These are phyloP conservation scores for Magnolia kwangsiensis DNA, from an alignment of 164 flowering plant genomes.

Conservation along the genomic window DNA sequence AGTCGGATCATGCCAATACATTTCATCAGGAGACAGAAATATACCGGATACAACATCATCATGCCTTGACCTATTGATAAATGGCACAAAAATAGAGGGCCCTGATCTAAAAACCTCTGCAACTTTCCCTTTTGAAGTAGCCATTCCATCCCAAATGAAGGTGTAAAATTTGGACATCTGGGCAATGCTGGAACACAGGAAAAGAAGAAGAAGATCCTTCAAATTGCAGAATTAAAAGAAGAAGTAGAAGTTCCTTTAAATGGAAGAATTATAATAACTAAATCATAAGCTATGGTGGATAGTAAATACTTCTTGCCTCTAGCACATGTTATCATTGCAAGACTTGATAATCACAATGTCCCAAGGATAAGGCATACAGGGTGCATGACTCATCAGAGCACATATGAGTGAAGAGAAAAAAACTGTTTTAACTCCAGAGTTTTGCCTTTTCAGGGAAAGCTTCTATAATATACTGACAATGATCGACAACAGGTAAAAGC, in stretches of 20 bases:
- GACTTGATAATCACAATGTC: too few relatives aligned
- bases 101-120: conserved; percentile 39
- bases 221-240: too few relatives aligned
- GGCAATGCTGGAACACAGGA: conserved; percentile 44
- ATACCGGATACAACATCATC: conserved; percentile 62
- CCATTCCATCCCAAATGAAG: conserved; percentile 61
- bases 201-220: too few relatives aligned
- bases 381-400: too few relatives aligned
- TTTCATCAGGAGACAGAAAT: conserved; percentile 56
- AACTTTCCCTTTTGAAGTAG: conserved; percentile 36
- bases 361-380: too few relatives aligned
- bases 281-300: neutral
- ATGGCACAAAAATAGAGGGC: conserved; percentile 80
- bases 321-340: too few relatives aligned
- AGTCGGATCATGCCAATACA: conserved; percentile 81
- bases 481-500: too few relatives aligned
- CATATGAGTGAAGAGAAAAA: too few relatives aligned
- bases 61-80: conserved; percentile 23
- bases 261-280: conserved; percentile 1
- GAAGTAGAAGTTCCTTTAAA: neutral
- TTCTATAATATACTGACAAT: too few relatives aligned
- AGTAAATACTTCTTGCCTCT: too few relatives aligned
- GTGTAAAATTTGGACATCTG: conserved; percentile 83
- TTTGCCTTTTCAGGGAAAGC: too few relatives aligned
- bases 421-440: too few relatives aligned